These are phyloP conservation scores for Termitomyces sp. DNA, from an alignment of 768 basidiomycete species.

Conservation along the genomic window DNA sequence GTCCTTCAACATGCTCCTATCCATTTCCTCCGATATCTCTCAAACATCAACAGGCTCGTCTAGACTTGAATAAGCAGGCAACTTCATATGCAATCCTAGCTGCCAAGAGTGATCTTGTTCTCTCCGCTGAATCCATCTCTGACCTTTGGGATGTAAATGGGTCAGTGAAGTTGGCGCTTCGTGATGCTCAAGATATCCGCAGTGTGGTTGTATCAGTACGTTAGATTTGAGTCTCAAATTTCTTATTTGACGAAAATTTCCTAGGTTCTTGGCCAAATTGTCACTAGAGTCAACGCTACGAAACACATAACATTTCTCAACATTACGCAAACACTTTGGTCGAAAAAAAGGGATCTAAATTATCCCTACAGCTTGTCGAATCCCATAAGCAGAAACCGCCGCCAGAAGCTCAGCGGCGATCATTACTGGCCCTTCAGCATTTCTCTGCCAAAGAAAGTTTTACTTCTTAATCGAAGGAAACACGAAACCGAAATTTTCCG, in stretches of 20 bases:
- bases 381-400: conserved; percentile 9
- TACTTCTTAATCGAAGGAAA: conserved; percentile 10
- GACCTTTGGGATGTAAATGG: conserved; percentile 14
- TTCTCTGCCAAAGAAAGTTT: conserved; percentile 32
- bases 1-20: conserved; percentile 1
- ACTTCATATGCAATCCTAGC: conserved; percentile 43
- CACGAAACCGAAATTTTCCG: conserved; percentile 18
- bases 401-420: conserved; percentile 27
- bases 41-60: not conserved
- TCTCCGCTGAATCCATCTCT: conserved; percentile 29
- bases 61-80: conserved; percentile 17
- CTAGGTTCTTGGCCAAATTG: conserved; percentile 33
- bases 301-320: conserved; percentile 30
- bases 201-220: conserved; percentile 44
- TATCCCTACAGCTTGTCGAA: conserved; percentile 7
- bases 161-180: conserved; percentile 26
- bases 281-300: conserved; percentile 28
- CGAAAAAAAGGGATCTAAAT: conserved; percentile 24
- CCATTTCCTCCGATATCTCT: not conserved
- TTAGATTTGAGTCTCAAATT: not conserved
- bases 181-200: conserved; percentile 38
- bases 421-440: conserved; percentile 33
- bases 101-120: conserved; percentile 36
- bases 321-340: conserved; percentile 29
- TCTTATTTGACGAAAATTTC: not conserved